Evolutionary conservation across 2,329 filamentous ascomycete genomes (phyloP).

Genomic region (Nigrospora oryzae): DNA sequence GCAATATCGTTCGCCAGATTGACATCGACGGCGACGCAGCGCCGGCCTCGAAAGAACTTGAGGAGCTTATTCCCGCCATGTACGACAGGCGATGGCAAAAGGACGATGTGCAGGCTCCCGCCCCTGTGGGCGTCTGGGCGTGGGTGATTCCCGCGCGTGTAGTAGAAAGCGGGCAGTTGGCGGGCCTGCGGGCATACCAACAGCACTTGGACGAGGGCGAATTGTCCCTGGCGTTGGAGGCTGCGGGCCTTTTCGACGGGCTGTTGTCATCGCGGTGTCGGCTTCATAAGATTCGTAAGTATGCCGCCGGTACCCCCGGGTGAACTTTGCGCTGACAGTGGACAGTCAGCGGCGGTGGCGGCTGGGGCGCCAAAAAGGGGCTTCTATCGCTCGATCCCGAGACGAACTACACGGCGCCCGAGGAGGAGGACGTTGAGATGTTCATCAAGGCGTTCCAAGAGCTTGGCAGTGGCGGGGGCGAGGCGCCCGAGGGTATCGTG

Average conservation of each 20-base stretch:
- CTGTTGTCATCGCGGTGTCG: conserved; percentile 34
- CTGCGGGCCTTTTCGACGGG: conserved; percentile 18
- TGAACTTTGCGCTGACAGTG: neutral
- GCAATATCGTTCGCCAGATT: conserved; percentile 68
- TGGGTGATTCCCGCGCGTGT: conserved; percentile 45
- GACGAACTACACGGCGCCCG: conserved; percentile 37
- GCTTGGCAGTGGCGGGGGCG: conserved; percentile 9
- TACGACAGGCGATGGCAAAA: conserved; percentile 30
- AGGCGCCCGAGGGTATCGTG: conserved; percentile 44
- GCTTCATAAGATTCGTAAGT: conserved; percentile 37
- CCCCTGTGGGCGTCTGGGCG: conserved; percentile 64
- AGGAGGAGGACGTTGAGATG: conserved; percentile 42
- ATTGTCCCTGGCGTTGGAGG: conserved; percentile 13
- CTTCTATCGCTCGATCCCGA: conserved; percentile 72
- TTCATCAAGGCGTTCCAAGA: conserved; percentile 43
- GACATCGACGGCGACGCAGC: conserved; percentile 35
- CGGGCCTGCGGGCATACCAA: conserved; percentile 12
- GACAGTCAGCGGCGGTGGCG: conserved; percentile 70
- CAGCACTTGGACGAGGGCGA: conserved; percentile 14
- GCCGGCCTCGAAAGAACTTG: conserved; percentile 66
- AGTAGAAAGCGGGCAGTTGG: conserved; percentile 11
- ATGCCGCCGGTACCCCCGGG: neutral
- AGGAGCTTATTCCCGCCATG: conserved; percentile 52
- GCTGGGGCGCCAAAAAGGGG: conserved; percentile 76
- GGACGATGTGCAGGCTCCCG: conserved; percentile 10